Conservation (phyloP, 1,139 yeast genomes). For the Yamadazyma conglobata region DNA sequence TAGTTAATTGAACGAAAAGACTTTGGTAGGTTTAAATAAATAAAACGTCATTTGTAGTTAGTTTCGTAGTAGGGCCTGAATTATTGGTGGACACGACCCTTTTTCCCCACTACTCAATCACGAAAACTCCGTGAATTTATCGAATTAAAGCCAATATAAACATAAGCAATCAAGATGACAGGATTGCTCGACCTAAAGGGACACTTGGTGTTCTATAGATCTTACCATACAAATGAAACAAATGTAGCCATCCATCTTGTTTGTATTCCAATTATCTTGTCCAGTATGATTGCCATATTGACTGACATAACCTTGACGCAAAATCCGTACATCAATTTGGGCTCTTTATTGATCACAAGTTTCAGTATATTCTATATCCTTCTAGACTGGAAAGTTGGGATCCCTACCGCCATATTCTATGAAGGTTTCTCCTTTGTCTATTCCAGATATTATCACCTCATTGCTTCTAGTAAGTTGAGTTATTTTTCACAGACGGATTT, state of each 20-base stretch:
- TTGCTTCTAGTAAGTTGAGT: slow-evolving; percentile 18
- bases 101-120: no score
- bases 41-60: no score
- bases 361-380: slow-evolving; percentile 42
- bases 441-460: slow-evolving; percentile 30
- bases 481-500: slow-evolving; percentile 13
- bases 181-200: slow-evolving; percentile 50
- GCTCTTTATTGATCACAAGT: slow-evolving; percentile 26
- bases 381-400: slow-evolving; percentile 43
- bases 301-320: slow-evolving; percentile 18
- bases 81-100: no score
- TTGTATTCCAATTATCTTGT: slow-evolving; percentile 76
- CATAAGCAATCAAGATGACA: slow-evolving; percentile 21
- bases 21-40: no score
- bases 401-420: slow-evolving; percentile 32
- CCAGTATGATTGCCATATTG: slow-evolving; percentile 47
- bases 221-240: slow-evolving; percentile 66
- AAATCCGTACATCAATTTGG: slow-evolving; percentile 40
- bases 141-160: no score
- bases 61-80: no score
- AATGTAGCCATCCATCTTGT: slow-evolving; percentile 76
- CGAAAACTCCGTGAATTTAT: no score
- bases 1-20: no score
- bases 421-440: slow-evolving; percentile 20
- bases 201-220: slow-evolving; percentile 78